These are phyloP conservation scores for Solanum okadae DNA, from an alignment of 257 asterid species.

Conservation along the genomic window DNA sequence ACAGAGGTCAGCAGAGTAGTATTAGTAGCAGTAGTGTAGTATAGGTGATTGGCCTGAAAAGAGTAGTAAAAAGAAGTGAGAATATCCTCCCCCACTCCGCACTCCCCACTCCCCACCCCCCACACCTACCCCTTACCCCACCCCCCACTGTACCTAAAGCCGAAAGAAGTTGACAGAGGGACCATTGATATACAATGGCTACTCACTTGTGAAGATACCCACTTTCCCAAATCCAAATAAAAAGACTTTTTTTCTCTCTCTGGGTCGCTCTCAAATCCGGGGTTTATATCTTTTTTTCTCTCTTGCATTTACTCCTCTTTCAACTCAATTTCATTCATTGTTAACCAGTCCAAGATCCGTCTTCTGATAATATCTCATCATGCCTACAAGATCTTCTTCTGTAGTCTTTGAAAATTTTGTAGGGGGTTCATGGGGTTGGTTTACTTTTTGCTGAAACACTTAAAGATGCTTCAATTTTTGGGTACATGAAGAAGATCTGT, in stretches of 20 bases:
- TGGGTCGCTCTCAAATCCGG: not conserved
- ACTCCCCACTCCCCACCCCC: too few species aligned
- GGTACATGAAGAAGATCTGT: constrained; percentile 5
- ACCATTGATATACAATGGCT: not conserved
- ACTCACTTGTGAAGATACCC: not conserved
- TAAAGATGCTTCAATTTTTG: not conserved
- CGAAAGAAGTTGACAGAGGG: not conserved
- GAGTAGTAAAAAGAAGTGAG: not conserved
- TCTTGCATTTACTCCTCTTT: not conserved
- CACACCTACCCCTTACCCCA: not conserved
- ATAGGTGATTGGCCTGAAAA: not conserved
- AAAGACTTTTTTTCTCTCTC: not conserved
- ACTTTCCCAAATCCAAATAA: constrained; percentile 7
- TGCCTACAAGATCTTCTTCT: not conserved
- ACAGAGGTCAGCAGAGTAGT: constrained; percentile 1
- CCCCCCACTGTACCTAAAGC: not conserved
- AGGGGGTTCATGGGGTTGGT: not conserved
- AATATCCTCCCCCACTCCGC: not conserved
- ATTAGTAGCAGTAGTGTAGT: not conserved
- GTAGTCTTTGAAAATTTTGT: not conserved
- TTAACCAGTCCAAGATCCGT: not conserved
- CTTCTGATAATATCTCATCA: not conserved
- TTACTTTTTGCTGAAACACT: not conserved
- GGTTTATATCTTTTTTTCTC: not conserved
- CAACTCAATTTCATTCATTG: constrained; percentile 1